Evolutionary conservation across 2,329 filamentous ascomycete genomes (phyloP), one percentile per base, ranked within the genome.

Genomic region (Huntiella abstrusa): DNA sequence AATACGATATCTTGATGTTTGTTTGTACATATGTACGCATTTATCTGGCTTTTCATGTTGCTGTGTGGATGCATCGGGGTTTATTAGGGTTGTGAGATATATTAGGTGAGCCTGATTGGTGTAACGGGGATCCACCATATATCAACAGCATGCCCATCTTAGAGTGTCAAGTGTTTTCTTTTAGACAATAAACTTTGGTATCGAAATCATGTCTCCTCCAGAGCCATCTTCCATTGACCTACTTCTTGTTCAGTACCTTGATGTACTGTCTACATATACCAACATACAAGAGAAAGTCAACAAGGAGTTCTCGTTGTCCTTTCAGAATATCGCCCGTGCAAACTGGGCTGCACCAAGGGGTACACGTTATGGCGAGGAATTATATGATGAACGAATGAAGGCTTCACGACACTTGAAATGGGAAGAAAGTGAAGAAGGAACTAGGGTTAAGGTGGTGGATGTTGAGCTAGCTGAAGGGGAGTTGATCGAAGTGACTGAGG

Each of bases 381-480:
- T 73, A 55, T 88, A 83, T 57, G 80, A 87, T 58, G 71, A 75
- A 52, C 70, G 82, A 41, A 83, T 84, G 75, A 75, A 75, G 56
- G 78, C 80, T 3, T 60, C 59, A 16, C 62, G 71, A 45, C 59
- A 60, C 46, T 53, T 78, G 28, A 43, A 41, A 6, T 7, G 15
- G 5, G 38, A 28, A 10, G 13, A 33, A 33, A 43, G 5, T 13
- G 8, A 38, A 7, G 33, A 46, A 3, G 48, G 49, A 13, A 48
- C 33, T 3, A 39, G 50, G 10, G 44, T 49, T 2, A 43, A 16
- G 1, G 43, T 43, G 4, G 33, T 48, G 15, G 10, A 28, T 11
- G 32, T 49, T 10, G 38, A 33, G 17, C 32, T 47, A 5, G 34
- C 48, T 10, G 47, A 51, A 10, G 48, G 49, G 5, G 45, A 52